These are phyloP conservation scores for Cantharellus cinnabarinus DNA, from an alignment of 768 basidiomycete genomes.

Conservation along the genomic window DNA sequence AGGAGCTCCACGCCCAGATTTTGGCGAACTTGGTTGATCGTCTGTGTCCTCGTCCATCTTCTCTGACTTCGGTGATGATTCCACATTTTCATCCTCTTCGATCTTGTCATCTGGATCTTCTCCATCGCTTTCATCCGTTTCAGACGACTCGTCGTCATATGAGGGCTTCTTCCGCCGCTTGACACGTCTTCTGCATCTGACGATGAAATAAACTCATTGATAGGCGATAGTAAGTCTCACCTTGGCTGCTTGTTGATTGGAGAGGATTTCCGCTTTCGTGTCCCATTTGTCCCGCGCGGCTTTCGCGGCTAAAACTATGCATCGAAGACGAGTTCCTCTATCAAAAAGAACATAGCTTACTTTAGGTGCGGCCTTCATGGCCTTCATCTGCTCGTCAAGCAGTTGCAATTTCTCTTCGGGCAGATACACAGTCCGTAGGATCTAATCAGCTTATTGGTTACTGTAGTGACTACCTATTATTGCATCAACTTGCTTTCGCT, in stretches of 20 bases:
- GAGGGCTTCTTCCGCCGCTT: neutral
- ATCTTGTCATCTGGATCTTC: neutral
- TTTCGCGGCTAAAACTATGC: neutral
- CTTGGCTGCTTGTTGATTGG: neutral
- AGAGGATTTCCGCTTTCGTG: neutral
- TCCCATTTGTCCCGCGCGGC: neutral
- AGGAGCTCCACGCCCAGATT: neutral
- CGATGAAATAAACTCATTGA: neutral
- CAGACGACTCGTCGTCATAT: constrained; percentile 2
- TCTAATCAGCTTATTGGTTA: constrained; percentile 21
- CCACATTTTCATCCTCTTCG: neutral
- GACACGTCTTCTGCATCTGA: neutral
- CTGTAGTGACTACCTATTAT: neutral
- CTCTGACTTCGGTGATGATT: neutral
- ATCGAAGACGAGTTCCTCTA: neutral
- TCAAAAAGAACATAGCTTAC: constrained; percentile 1
- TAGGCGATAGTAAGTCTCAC: neutral
- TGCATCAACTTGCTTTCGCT: constrained; percentile 28
- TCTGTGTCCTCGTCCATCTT: neutral
- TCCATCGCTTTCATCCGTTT: constrained; percentile 1
- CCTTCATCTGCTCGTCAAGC: constrained; percentile 26
- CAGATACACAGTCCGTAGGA: constrained; percentile 45
- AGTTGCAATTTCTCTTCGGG: constrained; percentile 36
- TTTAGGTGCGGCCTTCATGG: constrained; percentile 2
- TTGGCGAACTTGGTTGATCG: neutral